Conservation (phyloP, 768 basidiomycete species). For the Pleurotus djamor region DNA sequence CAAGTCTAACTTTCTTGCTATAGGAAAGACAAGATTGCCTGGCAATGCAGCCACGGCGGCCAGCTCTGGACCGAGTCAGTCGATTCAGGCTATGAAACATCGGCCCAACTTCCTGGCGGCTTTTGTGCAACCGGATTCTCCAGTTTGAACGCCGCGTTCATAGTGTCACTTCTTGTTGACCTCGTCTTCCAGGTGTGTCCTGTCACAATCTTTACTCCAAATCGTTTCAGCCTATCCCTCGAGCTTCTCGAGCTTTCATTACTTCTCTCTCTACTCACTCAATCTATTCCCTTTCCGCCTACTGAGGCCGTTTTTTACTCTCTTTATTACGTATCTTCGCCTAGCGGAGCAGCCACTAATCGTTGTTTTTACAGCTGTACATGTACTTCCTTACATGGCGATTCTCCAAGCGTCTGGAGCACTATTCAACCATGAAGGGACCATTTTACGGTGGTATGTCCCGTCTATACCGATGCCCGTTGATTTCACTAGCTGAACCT, state of each 20-base stretch:
- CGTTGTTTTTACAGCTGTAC: constrained; percentile 50
- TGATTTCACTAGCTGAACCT: constrained; percentile 12
- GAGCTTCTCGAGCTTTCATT: constrained; percentile 5
- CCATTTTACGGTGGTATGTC: constrained; percentile 59
- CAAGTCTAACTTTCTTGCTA: constrained; percentile 5
- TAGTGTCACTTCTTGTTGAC: constrained; percentile 60
- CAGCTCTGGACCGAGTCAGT: constrained; percentile 53
- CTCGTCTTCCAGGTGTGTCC: constrained; percentile 61
- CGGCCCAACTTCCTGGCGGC: constrained; percentile 45
- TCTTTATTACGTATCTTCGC: constrained; percentile 7
- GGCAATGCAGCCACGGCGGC: constrained; percentile 75
- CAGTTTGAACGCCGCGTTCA: constrained; percentile 63
- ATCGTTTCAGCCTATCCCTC: constrained; percentile 10
- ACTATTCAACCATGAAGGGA: constrained; percentile 64
- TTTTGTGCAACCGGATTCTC: constrained; percentile 63
- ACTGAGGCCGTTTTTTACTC: neutral
- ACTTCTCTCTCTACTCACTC: constrained; percentile 16
- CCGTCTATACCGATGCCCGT: constrained; percentile 19
- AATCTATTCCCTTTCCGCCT: neutral
- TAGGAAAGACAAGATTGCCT: constrained; percentile 66
- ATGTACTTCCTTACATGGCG: constrained; percentile 78
- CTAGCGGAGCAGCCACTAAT: constrained; percentile 11
- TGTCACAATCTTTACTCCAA: neutral
- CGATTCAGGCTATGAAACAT: constrained; percentile 35
- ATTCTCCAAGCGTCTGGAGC: constrained; percentile 67